A percentile compares a stretch with the other conserved stretches of the same genome.
These are phyloP conservation scores for Gossypium raimondii DNA, from an alignment of 345 rosid species.

Conservation along the genomic window DNA sequence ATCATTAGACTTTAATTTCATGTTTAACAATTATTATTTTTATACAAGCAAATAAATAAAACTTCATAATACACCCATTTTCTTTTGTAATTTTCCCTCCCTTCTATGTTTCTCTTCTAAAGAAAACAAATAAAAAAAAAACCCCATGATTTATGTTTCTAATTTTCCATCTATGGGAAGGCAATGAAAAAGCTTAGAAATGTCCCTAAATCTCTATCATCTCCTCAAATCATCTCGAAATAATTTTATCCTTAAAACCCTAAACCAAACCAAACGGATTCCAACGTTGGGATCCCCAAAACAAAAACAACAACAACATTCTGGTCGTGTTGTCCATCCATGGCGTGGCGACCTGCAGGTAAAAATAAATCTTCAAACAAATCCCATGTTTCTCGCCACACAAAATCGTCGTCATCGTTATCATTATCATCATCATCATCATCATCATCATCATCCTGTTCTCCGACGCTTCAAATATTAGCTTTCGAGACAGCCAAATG, in stretches of 20 bases:
- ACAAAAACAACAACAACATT: not conserved
- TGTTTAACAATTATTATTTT: too few species aligned
- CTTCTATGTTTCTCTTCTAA: not conserved
- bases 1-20: too few species aligned
- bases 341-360: not conserved
- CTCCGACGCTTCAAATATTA: constrained; percentile 35
- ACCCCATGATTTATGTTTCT: not conserved
- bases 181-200: not conserved
- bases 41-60: not conserved
- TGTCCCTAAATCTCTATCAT: too few species aligned
- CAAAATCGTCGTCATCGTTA: constrained; percentile 8
- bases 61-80: not conserved
- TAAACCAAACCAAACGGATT: not conserved
- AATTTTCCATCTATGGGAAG: not conserved
- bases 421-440: too few species aligned
- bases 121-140: too few species aligned
- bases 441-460: not conserved
- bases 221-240: too few species aligned
- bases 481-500: constrained; percentile 46
- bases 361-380: not conserved
- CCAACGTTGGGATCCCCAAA: not conserved
- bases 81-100: not conserved
- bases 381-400: not conserved
- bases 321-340: not conserved
- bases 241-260: not conserved